These are phyloP conservation scores for Phytophthora uliginosa DNA, from an alignment of 352 stramenopile genomes.

Conservation along the genomic window DNA sequence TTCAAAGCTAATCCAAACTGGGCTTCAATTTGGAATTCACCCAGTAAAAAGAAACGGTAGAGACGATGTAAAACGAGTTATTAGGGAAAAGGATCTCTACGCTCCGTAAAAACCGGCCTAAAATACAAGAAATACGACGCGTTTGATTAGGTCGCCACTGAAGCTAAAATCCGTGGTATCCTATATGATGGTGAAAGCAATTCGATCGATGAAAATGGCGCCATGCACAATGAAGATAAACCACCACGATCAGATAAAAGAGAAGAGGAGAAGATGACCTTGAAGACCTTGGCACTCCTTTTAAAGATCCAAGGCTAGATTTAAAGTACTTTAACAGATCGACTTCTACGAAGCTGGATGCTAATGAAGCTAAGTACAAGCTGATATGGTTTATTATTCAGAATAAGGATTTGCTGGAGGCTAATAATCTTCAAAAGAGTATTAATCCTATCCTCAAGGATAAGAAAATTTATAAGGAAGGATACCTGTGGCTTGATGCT, in stretches of 20 bases:
- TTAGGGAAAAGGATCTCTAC: slow-evolving; percentile 5
- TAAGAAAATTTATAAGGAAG: not conserved
- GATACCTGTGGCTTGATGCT: not conserved
- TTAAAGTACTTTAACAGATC: not conserved
- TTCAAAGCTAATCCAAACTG: slow-evolving; percentile 7
- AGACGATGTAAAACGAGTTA: slow-evolving; percentile 1
- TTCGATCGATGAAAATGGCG: slow-evolving; percentile 13
- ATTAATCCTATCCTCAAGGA: not conserved
- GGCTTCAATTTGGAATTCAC: slow-evolving; percentile 4
- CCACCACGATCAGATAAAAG: not conserved
- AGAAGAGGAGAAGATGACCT: not conserved
- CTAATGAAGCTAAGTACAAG: not conserved
- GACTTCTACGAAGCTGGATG: not conserved
- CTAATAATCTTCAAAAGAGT: not conserved
- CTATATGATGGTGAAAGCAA: slow-evolving; percentile 12
- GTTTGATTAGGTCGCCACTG: slow-evolving; percentile 17
- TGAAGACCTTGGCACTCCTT: not conserved
- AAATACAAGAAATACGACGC: slow-evolving; percentile 2
- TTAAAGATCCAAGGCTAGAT: not conserved
- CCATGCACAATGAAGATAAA: slow-evolving; percentile 10
- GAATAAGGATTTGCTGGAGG: not conserved
- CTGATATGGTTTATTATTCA: not conserved
- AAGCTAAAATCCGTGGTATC: slow-evolving; percentile 5
- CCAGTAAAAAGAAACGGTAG: slow-evolving; percentile 1
- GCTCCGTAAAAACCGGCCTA: not conserved